phyloP scores from a whole-genome alignment of 768 basidiomycete genomes.

The Xanthoconium stramineum region DNA sequence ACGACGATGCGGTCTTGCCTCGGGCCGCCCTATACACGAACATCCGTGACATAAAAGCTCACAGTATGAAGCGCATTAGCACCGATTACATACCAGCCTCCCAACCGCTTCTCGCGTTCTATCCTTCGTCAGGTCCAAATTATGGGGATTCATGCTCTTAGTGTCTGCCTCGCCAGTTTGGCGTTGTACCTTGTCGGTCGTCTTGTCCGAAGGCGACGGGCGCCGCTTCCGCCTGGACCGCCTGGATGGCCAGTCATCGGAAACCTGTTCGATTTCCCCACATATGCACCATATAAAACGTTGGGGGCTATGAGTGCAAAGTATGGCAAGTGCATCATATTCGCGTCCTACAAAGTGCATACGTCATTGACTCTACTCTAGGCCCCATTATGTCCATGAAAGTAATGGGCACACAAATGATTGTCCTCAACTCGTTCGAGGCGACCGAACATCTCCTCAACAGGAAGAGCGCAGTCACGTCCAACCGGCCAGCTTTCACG shows the following conservation, averaged over 20 bases:
- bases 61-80: no score
- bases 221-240: slow-evolving; percentile 9
- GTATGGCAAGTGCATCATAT: slow-evolving; percentile 38
- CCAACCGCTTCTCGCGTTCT: not conserved
- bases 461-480: slow-evolving; percentile 8
- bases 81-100: not conserved
- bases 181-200: slow-evolving; percentile 1
- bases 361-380: not conserved
- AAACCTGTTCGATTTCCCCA: slow-evolving; percentile 55
- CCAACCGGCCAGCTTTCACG: slow-evolving; percentile 6
- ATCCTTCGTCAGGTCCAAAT: not conserved
- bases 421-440: slow-evolving; percentile 47
- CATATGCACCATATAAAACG: slow-evolving; percentile 46
- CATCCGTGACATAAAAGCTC: no score
- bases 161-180: slow-evolving; percentile 11
- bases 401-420: slow-evolving; percentile 41
- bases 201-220: not conserved
- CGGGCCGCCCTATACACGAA: no score
- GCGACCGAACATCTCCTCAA: slow-evolving; percentile 18
- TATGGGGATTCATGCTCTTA: not conserved
- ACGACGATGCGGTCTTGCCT: no score
- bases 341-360: not conserved
- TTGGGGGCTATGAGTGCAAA: slow-evolving; percentile 39
- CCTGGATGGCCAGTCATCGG: slow-evolving; percentile 41
- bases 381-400: not conserved